Percentiles rank a stretch among this genome's conserved stretches.
Conservation (phyloP, 805 yeast genomes). For the Candida orba region DNA sequence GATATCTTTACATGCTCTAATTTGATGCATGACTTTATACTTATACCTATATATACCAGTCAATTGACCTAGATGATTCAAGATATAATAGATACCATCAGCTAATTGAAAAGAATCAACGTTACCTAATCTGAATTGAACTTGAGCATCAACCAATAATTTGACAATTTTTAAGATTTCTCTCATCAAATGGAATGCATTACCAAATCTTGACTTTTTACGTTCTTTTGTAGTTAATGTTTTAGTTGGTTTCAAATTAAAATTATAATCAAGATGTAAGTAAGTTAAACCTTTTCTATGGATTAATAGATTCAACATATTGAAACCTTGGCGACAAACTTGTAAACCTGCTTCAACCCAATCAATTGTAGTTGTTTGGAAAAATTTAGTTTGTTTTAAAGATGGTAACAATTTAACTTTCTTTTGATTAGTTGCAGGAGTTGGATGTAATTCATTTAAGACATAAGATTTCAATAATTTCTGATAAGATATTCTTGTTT, state of each 20-base stretch:
- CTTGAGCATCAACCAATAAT: slow-evolving; percentile 87
- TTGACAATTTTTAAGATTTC: slow-evolving; percentile 83
- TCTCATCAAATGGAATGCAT: slow-evolving; percentile 89
- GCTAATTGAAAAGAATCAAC: slow-evolving; percentile 92
- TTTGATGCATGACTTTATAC: slow-evolving; percentile 97
- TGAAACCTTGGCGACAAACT: slow-evolving; percentile 87
- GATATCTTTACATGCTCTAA: slow-evolving; percentile 89
- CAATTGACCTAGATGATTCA: slow-evolving; percentile 90
- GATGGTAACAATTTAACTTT: slow-evolving; percentile 56
- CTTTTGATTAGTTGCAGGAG: slow-evolving; percentile 34
- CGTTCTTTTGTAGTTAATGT: slow-evolving; percentile 95
- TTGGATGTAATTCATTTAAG: slow-evolving; percentile 57
- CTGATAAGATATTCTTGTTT: slow-evolving; percentile 83
- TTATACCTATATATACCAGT: slow-evolving; percentile 96
- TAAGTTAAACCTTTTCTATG: slow-evolving; percentile 89
- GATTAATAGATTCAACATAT: slow-evolving; percentile 82
- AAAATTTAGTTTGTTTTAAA: slow-evolving; percentile 74
- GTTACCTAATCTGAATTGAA: slow-evolving; percentile 82
- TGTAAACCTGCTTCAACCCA: slow-evolving; percentile 99
- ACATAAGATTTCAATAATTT: slow-evolving; percentile 75
- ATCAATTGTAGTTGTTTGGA: slow-evolving; percentile 86
- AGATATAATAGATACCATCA: slow-evolving; percentile 84
- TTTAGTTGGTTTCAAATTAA: slow-evolving; percentile 92
- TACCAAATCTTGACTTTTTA: slow-evolving; percentile 91
- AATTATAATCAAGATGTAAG: slow-evolving; percentile 89